Evolutionary conservation across 257 asterid species (phyloP), one percentile per base, ranked within the genome.

Genomic region (Ballota nigra): DNA sequence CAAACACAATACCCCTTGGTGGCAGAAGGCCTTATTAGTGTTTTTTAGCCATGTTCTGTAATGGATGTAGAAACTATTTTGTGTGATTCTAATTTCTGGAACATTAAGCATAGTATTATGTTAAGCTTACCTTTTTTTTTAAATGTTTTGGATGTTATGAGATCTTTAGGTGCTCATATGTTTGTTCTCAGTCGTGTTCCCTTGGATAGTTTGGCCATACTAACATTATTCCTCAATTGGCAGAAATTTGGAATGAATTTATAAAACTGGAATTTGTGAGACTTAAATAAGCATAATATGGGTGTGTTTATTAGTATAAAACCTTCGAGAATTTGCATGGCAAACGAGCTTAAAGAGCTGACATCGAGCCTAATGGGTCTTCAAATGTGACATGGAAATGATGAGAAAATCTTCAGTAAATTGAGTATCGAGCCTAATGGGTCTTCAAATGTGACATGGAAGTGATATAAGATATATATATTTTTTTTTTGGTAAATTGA

Each of bases 11-110:
- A 41, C 93, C 90, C 47, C 56, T 88, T 16, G 90, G 97, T 18
- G 88, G 87, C 33, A 86, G 84, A 77, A 81, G 87, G 80, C 92
- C 86, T 59, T 83, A 81, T 78, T 89, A 89, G 83, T 40, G 16
- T 34, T 33, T 72, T 40, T 56, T 60, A 60, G 58, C 67, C 31
- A 13, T 8, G 28, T 33, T 26, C 62, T 34, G 49, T 51, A 41
- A 13, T n/a, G 38, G 57, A 18, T 26, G 68, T 41, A 70, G 1
- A 31, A 34, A 29, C 51, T 68, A 55, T 43, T 41, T 24, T 71
- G 61, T n/a, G 18, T 40, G 56, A 28, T 66, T 40, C 28, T 55
- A 11, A 12, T 23, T 16, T 56, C 12, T 52, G 60, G 31, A 24
- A 18, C 59, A 18, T 19, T 52, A 19, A 22, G 59, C 59, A 52